A percentile compares a stretch with the other conserved stretches of the same genome.
These are phyloP conservation scores for Cryptococcus floricola DNA, from an alignment of 1,284 basidiomycete species.

Conservation along the genomic window DNA sequence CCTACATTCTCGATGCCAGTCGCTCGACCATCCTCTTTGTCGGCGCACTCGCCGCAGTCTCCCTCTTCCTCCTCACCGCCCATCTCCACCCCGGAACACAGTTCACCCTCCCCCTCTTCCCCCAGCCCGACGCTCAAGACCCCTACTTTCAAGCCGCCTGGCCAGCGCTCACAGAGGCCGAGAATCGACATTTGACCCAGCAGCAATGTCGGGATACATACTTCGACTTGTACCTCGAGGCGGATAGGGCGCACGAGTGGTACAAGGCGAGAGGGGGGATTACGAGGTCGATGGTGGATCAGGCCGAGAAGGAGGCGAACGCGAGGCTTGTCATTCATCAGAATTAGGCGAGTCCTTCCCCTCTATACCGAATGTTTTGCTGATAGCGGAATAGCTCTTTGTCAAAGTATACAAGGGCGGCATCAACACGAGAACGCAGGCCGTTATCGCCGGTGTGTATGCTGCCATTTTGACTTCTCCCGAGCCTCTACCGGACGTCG, in stretches of 20 bases:
- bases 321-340: constrained; percentile 40
- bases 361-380: background rate
- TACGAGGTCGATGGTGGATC: constrained; percentile 31
- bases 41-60: too few species aligned
- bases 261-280: constrained; percentile 35
- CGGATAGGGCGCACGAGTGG: constrained; percentile 36
- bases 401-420: constrained; percentile 37
- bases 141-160: background rate
- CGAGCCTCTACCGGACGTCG: constrained; percentile 43
- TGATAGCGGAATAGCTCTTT: constrained; percentile 27
- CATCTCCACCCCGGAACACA: too few species aligned
- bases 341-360: constrained; percentile 29
- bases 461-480: constrained; percentile 31
- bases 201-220: constrained; percentile 33
- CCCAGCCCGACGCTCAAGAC: background rate
- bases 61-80: too few species aligned
- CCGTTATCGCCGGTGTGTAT: constrained; percentile 32
- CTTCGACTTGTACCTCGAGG: constrained; percentile 40
- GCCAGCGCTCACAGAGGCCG: constrained; percentile 5
- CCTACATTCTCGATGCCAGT: too few species aligned
- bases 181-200: constrained; percentile 26
- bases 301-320: constrained; percentile 29
- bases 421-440: constrained; percentile 29
- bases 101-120: constrained; percentile 8
- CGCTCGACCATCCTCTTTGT: too few species aligned